Evolutionary conservation across 2,329 filamentous ascomycete genomes (phyloP).

Genomic region (Parastagonospora nodorum): DNA sequence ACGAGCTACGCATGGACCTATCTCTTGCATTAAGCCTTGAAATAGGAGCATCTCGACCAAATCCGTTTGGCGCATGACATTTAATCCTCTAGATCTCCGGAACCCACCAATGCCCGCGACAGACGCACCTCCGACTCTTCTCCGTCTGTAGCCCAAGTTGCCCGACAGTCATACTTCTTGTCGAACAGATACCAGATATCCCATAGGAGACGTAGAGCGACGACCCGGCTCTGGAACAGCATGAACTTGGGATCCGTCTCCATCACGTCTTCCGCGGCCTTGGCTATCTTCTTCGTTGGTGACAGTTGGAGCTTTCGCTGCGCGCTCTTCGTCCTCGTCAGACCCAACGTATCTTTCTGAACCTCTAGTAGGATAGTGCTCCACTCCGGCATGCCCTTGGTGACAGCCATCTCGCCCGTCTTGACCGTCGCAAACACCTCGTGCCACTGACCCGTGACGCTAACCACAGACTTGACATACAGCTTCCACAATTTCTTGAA

Average conservation of each 20-base stretch:
- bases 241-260: conserved; percentile 12
- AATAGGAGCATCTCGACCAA: not conserved
- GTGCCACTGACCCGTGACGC: conserved; percentile 16
- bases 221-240: conserved; percentile 17
- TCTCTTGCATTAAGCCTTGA: not conserved
- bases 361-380: conserved; percentile 5
- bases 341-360: not conserved
- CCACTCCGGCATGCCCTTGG: conserved; percentile 9
- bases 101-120: conserved; percentile 8
- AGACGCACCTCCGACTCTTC: conserved; percentile 5
- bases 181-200: conserved; percentile 14
- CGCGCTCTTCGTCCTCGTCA: not conserved
- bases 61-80: not conserved
- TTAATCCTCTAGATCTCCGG: conserved; percentile 2
- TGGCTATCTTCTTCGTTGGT: not conserved
- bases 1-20: not conserved
- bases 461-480: conserved; percentile 12
- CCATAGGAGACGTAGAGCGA: conserved; percentile 13
- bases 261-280: not conserved
- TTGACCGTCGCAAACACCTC: conserved; percentile 14
- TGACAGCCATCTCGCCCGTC: conserved; percentile 5
- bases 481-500: conserved; percentile 17
- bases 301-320: conserved; percentile 2
- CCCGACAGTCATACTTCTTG: conserved; percentile 10
- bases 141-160: conserved; percentile 17